Base-by-base conservation (phyloP, 2,329 filamentous ascomycete genomes). In the Botrytis porri region DNA sequence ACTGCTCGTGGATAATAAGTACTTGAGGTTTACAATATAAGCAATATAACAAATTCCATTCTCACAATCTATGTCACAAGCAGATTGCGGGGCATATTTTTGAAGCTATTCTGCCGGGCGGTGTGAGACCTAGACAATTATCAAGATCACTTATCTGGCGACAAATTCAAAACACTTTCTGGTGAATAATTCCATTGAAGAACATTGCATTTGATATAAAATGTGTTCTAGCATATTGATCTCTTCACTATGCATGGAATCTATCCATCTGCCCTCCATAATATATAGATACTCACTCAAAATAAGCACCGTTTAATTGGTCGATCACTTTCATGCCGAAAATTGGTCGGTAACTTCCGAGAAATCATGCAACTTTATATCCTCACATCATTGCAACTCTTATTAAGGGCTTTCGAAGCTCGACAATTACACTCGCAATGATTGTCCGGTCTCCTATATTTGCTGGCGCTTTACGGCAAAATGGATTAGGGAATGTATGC, bases 381-480 rank as follows among this genome's bases (percentile, higher is more conserved):
- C 37, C 48, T 71, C 61, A 35, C 43, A 48, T 32, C 22, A 67
- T 48, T 29, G 37, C 62, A n/a, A 59, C 32, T 59, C 48, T 67
- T 32, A 48, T 67, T 29, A 29, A 72, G 39, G 22, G 70, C 62
- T 72, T 57, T 37, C 39, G 62, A 60, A 59, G 61, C 70, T 72
- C 48, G 64, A 54, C 62, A 72, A 60, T 66, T 16, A 60, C 41
- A 29, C 37, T 35, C 70, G 70, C 61, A 72, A 72, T 72, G 70
- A 72, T 72, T 72, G 64, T 72, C 20, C 70, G 70, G 70, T 72
- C 70, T 59, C 70, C 70, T 29, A 10, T 67, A 37, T 22, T 65
- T 67, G 32, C 37, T 45, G 32, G 70, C 7, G 35, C 64, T 35
- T 37, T 67, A 60, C 37, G 70, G 29, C 45, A 45, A 66, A 67